phyloP scores from a whole-genome alignment of 140 eudicot genomes.

The Flaveria floridana region DNA sequence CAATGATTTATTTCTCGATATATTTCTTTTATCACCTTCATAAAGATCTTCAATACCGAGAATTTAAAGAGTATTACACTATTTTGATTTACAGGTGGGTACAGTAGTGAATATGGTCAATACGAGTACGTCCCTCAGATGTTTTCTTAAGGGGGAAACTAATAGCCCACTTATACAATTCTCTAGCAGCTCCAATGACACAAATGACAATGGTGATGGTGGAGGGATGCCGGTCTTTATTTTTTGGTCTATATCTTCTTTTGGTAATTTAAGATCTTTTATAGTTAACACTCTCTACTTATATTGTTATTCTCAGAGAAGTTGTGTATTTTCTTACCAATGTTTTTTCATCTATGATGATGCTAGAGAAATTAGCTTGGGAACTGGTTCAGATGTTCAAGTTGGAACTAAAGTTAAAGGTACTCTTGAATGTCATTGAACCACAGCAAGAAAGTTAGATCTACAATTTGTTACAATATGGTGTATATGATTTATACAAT shows the following conservation, averaged over 20 bases:
- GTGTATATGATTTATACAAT: constrained; percentile 1
- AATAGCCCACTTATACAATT: constrained; percentile 61
- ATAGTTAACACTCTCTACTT: constrained; percentile 4
- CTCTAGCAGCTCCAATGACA: constrained; percentile 41
- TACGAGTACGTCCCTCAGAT: constrained; percentile 58
- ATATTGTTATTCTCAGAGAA: background rate
- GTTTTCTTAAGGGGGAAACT: constrained; percentile 50
- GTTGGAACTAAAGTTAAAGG: constrained; percentile 70
- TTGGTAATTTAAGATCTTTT: constrained; percentile 44
- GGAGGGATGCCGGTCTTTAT: constrained; percentile 77
- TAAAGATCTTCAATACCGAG: background rate
- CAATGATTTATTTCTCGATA: background rate
- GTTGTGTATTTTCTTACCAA: background rate
- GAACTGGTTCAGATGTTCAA: constrained; percentile 73
- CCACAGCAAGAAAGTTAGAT: background rate
- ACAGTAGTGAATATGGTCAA: constrained; percentile 56
- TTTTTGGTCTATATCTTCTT: constrained; percentile 56
- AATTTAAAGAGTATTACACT: background rate
- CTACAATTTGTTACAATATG: constrained; percentile 9
- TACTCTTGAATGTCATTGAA: constrained; percentile 24
- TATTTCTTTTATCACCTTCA: background rate
- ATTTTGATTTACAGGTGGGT: constrained; percentile 53
- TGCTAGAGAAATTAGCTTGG: constrained; percentile 62
- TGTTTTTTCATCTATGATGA: constrained; percentile 14
- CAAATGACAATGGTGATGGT: constrained; percentile 70